phyloP scores from a whole-genome alignment of 352 stramenopile species.

The Pythium sukuiense region DNA sequence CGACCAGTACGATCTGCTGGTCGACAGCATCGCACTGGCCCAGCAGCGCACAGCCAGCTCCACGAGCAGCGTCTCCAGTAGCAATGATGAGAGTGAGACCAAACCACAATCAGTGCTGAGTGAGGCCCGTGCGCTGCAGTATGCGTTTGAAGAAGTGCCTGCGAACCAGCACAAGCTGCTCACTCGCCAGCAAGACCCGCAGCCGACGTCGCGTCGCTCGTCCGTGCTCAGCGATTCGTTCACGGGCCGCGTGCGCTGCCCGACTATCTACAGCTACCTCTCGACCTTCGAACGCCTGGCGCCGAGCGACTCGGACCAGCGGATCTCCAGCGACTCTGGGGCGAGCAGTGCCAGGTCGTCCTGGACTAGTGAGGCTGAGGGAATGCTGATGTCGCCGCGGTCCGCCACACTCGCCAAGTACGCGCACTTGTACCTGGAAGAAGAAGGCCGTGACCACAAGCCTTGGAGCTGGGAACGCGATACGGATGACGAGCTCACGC shows the following conservation, averaged over 20 bases:
- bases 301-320: constrained; percentile 5
- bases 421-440: constrained; percentile 66
- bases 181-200: background rate
- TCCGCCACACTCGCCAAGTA: constrained; percentile 80
- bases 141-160: constrained; percentile 66
- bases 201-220: background rate
- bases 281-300: constrained; percentile 65
- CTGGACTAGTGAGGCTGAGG: background rate
- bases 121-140: constrained; percentile 55
- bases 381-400: constrained; percentile 47
- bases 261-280: constrained; percentile 75
- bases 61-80: background rate
- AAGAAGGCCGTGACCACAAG: constrained; percentile 51
- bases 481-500: constrained; percentile 41
- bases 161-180: constrained; percentile 53
- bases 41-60: constrained; percentile 38
- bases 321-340: constrained; percentile 5
- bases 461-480: constrained; percentile 59
- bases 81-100: background rate
- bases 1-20: constrained; percentile 60
- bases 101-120: constrained; percentile 38
- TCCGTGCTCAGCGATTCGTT: constrained; percentile 11
- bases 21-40: constrained; percentile 55
- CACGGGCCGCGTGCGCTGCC: constrained; percentile 41
- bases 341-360: constrained; percentile 24